Conservation (phyloP, 129 eudicot species). For the Centaurea solstitialis region DNA sequence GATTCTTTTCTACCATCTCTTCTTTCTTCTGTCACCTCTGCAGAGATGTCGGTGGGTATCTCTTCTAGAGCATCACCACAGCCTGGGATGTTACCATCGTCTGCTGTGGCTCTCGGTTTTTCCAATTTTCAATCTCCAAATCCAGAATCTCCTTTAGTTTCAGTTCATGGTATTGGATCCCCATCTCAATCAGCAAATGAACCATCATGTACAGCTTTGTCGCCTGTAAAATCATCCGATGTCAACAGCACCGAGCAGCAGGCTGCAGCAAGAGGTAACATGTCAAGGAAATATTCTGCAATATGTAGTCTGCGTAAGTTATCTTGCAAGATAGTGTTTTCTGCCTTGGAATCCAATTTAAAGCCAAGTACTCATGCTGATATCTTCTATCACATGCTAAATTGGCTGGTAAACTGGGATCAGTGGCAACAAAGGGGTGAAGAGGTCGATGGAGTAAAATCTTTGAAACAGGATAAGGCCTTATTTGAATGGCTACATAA, state of each 20-base stretch:
- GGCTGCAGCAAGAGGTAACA: constrained; percentile 41
- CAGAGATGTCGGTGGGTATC: constrained; percentile 58
- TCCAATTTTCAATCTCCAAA: constrained; percentile 73
- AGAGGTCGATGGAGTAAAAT: constrained; percentile 62
- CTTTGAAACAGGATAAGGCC: constrained; percentile 75
- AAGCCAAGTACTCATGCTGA: constrained; percentile 89
- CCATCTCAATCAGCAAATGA: constrained; percentile 89
- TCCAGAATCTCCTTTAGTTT: constrained; percentile 92
- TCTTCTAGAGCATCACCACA: constrained; percentile 54
- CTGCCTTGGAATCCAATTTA: constrained; percentile 64
- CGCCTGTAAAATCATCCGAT: constrained; percentile 74
- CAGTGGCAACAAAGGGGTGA: constrained; percentile 75
- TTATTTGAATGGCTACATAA: constrained; percentile 85
- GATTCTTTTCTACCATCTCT: constrained; percentile 94
- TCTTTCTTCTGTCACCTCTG: constrained; percentile 84
- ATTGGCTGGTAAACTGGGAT: constrained; percentile 93
- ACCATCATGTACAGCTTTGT: constrained; percentile 60
- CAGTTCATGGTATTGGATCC: constrained; percentile 90
- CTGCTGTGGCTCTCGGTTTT: constrained; percentile 45
- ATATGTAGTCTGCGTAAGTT: constrained; percentile 89
- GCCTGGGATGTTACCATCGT: constrained; percentile 60
- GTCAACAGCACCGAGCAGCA: constrained; percentile 40
- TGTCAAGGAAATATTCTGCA: constrained; percentile 58
- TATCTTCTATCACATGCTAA: constrained; percentile 79
- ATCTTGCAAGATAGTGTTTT: constrained; percentile 83